Conservation (phyloP, 257 asterid genomes). For the Solanum virginianum region DNA sequence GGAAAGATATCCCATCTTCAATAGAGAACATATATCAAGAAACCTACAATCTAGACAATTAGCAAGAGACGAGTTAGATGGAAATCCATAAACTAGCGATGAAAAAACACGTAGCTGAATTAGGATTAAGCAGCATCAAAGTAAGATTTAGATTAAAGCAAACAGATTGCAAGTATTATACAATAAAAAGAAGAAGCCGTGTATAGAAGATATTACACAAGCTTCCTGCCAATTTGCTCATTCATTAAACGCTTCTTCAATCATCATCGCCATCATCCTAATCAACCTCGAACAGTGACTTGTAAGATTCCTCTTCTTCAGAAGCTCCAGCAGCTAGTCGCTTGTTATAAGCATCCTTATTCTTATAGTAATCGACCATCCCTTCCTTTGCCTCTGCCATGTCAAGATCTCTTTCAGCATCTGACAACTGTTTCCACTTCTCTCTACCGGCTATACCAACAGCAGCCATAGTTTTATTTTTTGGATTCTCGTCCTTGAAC, state of each 20-base stretch:
- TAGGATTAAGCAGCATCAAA: not conserved
- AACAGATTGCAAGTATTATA: not conserved
- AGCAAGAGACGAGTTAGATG: not conserved
- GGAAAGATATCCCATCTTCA: not conserved
- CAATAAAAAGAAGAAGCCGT: not conserved
- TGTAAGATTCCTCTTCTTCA: constrained; percentile 8
- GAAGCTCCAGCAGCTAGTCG: not conserved
- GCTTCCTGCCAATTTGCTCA: not conserved
- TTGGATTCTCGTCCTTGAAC: constrained; percentile 66
- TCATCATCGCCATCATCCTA: constrained; percentile 8
- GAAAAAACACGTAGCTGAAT: not conserved
- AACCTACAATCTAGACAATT: not conserved
- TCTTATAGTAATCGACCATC: constrained; percentile 40
- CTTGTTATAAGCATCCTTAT: constrained; percentile 52
- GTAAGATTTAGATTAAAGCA: not conserved
- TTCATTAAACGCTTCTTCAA: not conserved
- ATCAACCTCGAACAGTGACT: constrained; percentile 16
- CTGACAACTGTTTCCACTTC: constrained; percentile 66
- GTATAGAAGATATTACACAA: not conserved
- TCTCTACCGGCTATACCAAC: constrained; percentile 69
- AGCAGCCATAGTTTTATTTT: constrained; percentile 54
- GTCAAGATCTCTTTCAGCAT: constrained; percentile 62
- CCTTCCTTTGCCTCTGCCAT: constrained; percentile 50
- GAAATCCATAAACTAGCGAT: not conserved
- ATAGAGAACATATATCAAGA: not conserved